Base-by-base conservation (phyloP, 2,329 filamentous ascomycete genomes). In the Alternaria sp. region DNA sequence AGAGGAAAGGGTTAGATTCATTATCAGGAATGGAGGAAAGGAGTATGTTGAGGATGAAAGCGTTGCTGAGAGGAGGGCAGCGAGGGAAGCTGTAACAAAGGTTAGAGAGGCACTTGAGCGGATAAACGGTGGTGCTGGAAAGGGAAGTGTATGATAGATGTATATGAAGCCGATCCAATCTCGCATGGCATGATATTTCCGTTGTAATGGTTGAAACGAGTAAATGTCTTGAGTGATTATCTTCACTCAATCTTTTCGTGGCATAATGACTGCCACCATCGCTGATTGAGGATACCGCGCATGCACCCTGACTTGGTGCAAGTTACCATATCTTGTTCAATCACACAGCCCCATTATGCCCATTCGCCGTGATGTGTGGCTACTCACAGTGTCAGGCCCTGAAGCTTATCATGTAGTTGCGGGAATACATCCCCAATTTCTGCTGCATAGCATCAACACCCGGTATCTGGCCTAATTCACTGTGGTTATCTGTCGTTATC, bases 1-100 rank as follows among this genome's bases (percentile, higher is more conserved):
- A 0, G 87, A 89, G 67, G 79, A 82, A 20, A 67, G 78, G 14
- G 77, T 88, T 54, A 79, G 81, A 28, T 66, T 71, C 32, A 71
- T 85, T 18, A 81, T 88, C 3, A 75, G 74, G 7, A 75, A 81
- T 16, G 81, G 80, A 16, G 83, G 34, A 78, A 75, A 41, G 70
- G 75, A 14, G 51, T 28, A 44, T 18, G 16, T 51, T 39, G 69
- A 78, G 42, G 66, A 68, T 28, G 75, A 77, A 38, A 78, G 79
- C 12, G 73, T 71, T 41, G 59, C 71, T 42, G 77, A 80, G 61
- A 83, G 83, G 70, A 70, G 68, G 14, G 54, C 22, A 68, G 79
- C 62, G 74, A 82, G 47, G 76, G 81, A 81, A 52, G 81, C 80
- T 14, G 80, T 88, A 51, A 69, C 72, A 41, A 77, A 71, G 62